Evolutionary conservation across 2,329 filamentous ascomycete genomes (phyloP), one percentile per base, ranked within the genome.

Genomic region (Curvularia spicifera): DNA sequence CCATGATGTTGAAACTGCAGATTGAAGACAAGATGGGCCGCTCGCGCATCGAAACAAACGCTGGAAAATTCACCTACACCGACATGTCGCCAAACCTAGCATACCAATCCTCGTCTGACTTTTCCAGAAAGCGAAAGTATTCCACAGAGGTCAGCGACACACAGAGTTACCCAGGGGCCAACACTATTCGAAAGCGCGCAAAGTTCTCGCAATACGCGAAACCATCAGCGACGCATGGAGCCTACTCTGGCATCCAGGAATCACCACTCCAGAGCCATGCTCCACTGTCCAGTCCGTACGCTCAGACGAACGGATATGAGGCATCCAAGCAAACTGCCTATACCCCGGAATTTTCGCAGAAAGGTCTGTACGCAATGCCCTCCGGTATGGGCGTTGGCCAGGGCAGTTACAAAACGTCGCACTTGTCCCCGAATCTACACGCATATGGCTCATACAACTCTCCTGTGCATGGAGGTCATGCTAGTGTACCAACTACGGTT

Each of bases 31-130:
- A 81, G 60, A 80, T 81, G 54, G 85, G 81, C 9, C 79, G 81
- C 65, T 78, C 79, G 29, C 74, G 83, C 28, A 78, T 79, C 12
- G 79, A 82, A 46, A 75, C 84, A 24, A 81, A 87, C 58, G 83
- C 89, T 43, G 88, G 87, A 49, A 79, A 80, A 13, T 90, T 89
- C 70, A 86, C 82, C 10, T 90, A 88, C 65, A 80, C 83, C 53
- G 83, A 85, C 59, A 72, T 76, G 71, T 74, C 73, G 31, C 63
- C 71, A 44, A 71, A 71, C 29, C 67, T 73, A 6, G 59, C 69
- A 8, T 76, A 72, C 51, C 70, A 74, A 53, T 63, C 72, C 15
- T 65, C 71, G 15, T 66, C 72, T 10, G 70, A 70, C 3, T 63
- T 68, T 12, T 55, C 63, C 5, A 70, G 65, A 50, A 76, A 76